Conservation (phyloP, 75 land plant genomes). For the Cupressus sempervirens region DNA sequence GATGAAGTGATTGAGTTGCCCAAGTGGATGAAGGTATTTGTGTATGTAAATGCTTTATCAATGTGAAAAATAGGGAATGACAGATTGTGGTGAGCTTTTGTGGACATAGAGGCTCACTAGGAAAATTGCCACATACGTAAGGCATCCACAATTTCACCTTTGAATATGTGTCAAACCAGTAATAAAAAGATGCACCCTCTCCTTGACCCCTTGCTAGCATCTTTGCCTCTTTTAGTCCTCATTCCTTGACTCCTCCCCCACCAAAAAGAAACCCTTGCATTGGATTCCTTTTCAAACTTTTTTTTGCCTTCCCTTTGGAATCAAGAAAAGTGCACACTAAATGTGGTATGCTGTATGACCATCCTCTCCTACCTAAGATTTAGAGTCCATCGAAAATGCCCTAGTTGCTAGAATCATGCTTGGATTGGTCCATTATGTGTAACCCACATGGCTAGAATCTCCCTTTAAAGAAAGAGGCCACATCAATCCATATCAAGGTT, state of each 20-base stretch:
- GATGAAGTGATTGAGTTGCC: too few relatives aligned
- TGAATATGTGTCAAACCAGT: not conserved
- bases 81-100: not conserved
- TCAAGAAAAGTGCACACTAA: not conserved
- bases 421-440: too few relatives aligned
- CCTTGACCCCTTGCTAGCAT: not conserved
- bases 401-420: too few relatives aligned
- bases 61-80: conserved; percentile 3
- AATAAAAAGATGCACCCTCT: not conserved
- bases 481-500: too few relatives aligned
- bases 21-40: not conserved
- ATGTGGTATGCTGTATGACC: too few relatives aligned
- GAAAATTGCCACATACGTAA: not conserved
- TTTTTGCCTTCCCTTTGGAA: not conserved
- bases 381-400: too few relatives aligned
- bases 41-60: not conserved
- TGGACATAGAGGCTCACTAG: not conserved
- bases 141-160: not conserved
- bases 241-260: not conserved
- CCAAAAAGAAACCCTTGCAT: not conserved
- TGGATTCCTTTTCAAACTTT: not conserved
- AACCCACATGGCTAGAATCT: too few relatives aligned
- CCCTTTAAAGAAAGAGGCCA: too few relatives aligned
- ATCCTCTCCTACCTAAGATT: too few relatives aligned
- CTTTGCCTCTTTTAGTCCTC: not conserved